Conservation (phyloP, 78 protist genomes). For the Protostelium mycophagum region DNA sequence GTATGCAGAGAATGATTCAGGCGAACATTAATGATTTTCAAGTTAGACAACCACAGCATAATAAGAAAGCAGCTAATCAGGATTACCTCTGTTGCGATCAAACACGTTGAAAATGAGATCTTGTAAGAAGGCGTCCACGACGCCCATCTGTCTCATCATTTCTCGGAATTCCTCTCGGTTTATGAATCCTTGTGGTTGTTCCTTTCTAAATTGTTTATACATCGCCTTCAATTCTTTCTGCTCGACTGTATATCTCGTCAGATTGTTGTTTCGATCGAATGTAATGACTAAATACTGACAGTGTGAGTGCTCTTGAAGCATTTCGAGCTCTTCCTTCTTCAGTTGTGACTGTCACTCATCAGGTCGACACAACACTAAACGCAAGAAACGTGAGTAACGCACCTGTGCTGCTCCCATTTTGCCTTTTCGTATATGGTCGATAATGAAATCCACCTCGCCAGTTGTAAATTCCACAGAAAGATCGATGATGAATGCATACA, state of each 20-base stretch:
- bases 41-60: no score
- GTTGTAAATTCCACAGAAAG: no score
- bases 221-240: slow-evolving; percentile 41
- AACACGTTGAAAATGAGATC: slow-evolving; percentile 58
- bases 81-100: slow-evolving; percentile 56
- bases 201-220: slow-evolving; percentile 54
- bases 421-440: no score
- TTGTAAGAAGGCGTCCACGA: slow-evolving; percentile 50
- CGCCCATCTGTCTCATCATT: slow-evolving; percentile 70
- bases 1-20: no score
- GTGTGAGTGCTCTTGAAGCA: neutral
- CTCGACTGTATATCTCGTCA: slow-evolving; percentile 53
- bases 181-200: slow-evolving; percentile 53
- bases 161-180: slow-evolving; percentile 37
- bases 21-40: no score
- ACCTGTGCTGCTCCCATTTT: neutral
- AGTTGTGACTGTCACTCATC: neutral
- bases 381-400: neutral
- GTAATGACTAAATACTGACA: neutral
- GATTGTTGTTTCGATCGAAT: neutral
- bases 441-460: no score
- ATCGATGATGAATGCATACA: no score
- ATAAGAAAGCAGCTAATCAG: no score
- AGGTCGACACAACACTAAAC: neutral
- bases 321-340: neutral